Percentiles rank a stretch among this genome's conserved stretches.
Evolutionary conservation across 352 stramenopile species (phyloP).

Genomic region (Pythium insidiosum): DNA sequence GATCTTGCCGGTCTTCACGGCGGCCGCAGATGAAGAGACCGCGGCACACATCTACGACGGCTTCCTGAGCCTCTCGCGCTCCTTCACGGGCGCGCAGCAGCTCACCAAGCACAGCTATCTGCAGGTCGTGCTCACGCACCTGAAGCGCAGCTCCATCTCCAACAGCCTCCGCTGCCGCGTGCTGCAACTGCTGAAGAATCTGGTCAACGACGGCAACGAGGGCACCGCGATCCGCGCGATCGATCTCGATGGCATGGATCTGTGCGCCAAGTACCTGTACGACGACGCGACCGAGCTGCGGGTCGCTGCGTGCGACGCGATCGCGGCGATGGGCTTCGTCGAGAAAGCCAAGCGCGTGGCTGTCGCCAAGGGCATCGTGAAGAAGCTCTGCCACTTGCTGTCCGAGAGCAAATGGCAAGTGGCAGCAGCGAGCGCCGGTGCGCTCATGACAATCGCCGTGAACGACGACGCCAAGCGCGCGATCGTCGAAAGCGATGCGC

Average conservation of each 20-base stretch:
- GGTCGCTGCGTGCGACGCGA: constrained; percentile 38
- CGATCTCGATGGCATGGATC: constrained; percentile 38
- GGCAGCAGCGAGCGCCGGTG: constrained; percentile 33
- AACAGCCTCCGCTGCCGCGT: constrained; percentile 32
- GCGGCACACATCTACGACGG: constrained; percentile 42
- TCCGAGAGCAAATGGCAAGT: constrained; percentile 50
- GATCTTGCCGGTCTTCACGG: constrained; percentile 37
- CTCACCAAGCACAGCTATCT: constrained; percentile 43
- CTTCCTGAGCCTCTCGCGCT: constrained; percentile 27
- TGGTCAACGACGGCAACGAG: constrained; percentile 59
- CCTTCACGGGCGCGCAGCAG: constrained; percentile 37
- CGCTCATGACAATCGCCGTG: constrained; percentile 57
- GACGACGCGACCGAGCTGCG: constrained; percentile 28
- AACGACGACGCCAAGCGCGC: constrained; percentile 62
- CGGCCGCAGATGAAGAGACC: constrained; percentile 18
- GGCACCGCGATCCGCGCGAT: constrained; percentile 37
- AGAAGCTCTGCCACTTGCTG: constrained; percentile 48
- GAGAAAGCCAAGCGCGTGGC: constrained; percentile 51
- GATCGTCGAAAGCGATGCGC: constrained; percentile 38
- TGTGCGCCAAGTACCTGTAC: constrained; percentile 34
- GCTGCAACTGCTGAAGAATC: constrained; percentile 49
- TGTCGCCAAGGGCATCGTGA: constrained; percentile 43
- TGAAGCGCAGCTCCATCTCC: constrained; percentile 20
- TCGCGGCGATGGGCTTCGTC: constrained; percentile 44
- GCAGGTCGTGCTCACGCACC: constrained; percentile 36